These are phyloP conservation scores for Claviceps sp. DNA, from an alignment of 2,329 filamentous ascomycete species.

Conservation along the genomic window DNA sequence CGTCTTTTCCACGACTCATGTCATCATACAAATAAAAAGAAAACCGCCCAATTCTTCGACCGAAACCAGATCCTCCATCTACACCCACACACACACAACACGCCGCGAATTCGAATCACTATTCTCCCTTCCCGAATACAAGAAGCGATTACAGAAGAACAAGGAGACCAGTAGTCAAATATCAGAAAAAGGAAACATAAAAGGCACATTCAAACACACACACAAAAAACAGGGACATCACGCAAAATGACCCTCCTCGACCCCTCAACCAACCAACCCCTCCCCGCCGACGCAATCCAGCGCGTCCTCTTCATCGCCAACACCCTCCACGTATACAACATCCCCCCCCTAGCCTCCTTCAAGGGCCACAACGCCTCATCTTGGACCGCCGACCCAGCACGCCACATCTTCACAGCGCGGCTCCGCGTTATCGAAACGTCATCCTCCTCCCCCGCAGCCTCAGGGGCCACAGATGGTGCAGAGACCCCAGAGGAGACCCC, in stretches of 20 bases:
- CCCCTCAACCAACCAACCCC: constrained; percentile 53
- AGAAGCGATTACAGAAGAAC: background rate
- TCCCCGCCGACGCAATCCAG: constrained; percentile 68
- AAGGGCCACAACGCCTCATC: constrained; percentile 65
- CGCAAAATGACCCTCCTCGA: constrained; percentile 47
- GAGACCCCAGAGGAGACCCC: constrained; percentile 20
- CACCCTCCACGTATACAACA: constrained; percentile 73
- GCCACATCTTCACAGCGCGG: constrained; percentile 76
- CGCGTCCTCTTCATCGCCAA: constrained; percentile 66
- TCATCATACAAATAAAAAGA: too few species aligned
- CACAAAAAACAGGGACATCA: background rate
- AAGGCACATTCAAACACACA: background rate
- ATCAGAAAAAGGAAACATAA: background rate
- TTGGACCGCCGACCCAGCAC: constrained; percentile 60
- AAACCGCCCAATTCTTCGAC: too few species aligned
- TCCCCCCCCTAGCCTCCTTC: constrained; percentile 64
- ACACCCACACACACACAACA: too few species aligned
- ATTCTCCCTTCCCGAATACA: too few species aligned
- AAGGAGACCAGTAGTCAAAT: background rate
- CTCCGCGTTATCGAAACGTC: constrained; percentile 62
- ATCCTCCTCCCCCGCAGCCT: background rate
- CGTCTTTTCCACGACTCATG: too few species aligned
- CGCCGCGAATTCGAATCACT: too few species aligned
- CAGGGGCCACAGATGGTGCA: background rate
- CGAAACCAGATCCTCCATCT: too few species aligned